Evolutionary conservation across 345 rosid genomes (phyloP), one percentile per base, ranked within the genome.

Genomic region (Toxicodendron radicans): DNA sequence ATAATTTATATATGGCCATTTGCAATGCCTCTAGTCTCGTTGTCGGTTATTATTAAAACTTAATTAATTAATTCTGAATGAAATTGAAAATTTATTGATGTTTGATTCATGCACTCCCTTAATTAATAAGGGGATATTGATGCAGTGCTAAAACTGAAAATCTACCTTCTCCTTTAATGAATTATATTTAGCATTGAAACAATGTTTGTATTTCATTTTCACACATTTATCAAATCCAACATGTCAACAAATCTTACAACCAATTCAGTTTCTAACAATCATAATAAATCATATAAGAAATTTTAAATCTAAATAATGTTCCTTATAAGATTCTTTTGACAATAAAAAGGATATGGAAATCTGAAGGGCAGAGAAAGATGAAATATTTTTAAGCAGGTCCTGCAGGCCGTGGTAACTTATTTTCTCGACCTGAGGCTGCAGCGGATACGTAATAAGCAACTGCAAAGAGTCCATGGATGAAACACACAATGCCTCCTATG

Each of bases 371-470:
- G 16, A 4, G 24, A 10, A 14, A 54, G 12, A 60, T n/a, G 56
- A 1, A 24, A 17, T 41, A 7, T 2, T 58, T 7, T 75, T 70
- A 83, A 52, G 80, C 67, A 4, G 14, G 33, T 67, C 77, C 76
- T 71, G 24, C 60, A 0, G 10, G 56, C n/a, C 45, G 10, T 23
- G 35, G 48, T 11, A 23, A 1, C 35, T 10, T 10, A 7, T 80
- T 87, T 61, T 89, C 92, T 75, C 73, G 65, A 49, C 71, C 67
- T 1, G 93, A 58, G 16, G 97, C 98, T 11, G 85, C 73, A 72
- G 97, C 97, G 2, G 98, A 91, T 24, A 89, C 90, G 59, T 89
- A 88, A 73, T 91, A 94, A 41, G 97, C 84, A 63, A 85, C 80
- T 4, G 78, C 69, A 75, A 89, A 92, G 62, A 88, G 86, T 27